Conservation (phyloP, 805 yeast species). For the Candida caryicola region DNA sequence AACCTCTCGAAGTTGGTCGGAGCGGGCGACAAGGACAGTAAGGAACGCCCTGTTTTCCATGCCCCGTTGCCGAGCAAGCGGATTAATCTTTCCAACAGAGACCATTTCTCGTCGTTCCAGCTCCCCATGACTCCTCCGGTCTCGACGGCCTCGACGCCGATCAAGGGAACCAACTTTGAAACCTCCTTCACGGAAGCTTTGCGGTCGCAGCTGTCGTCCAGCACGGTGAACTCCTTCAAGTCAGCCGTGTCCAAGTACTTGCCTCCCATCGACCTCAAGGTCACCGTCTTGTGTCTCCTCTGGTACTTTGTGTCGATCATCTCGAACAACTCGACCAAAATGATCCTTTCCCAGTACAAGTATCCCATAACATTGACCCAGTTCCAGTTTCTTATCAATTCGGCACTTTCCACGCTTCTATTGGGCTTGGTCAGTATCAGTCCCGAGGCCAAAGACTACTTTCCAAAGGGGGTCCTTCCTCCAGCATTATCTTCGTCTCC, state of each 20-base stretch:
- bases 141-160: conserved; percentile 31
- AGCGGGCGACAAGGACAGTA: conserved; percentile 1
- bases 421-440: conserved; percentile 30
- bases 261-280: conserved; percentile 24
- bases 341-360: conserved; percentile 63
- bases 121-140: conserved; percentile 35
- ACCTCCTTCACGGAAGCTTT: not conserved
- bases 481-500: conserved; percentile 16
- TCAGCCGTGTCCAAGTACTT: conserved; percentile 7
- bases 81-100: conserved; percentile 10
- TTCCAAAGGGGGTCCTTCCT: conserved; percentile 53
- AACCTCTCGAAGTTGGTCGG: conserved; percentile 26
- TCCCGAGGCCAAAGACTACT: conserved; percentile 23
- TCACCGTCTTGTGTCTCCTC: conserved; percentile 50
- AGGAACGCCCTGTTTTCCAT: conserved; percentile 6
- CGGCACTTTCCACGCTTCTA: conserved; percentile 51
- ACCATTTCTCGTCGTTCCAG: conserved; percentile 16
- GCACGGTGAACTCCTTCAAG: not conserved
- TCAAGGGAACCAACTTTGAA: conserved; percentile 16
- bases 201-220: not conserved
- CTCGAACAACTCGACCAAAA: conserved; percentile 77
- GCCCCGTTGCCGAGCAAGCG: conserved; percentile 20
- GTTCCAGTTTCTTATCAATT: conserved; percentile 77
- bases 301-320: conserved; percentile 85
- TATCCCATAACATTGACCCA: conserved; percentile 90